A percentile compares a stretch with the other conserved stretches of the same genome.
phyloP scores from a whole-genome alignment of 2,329 filamentous ascomycete genomes.

The Pseudocercospora crystallina region DNA sequence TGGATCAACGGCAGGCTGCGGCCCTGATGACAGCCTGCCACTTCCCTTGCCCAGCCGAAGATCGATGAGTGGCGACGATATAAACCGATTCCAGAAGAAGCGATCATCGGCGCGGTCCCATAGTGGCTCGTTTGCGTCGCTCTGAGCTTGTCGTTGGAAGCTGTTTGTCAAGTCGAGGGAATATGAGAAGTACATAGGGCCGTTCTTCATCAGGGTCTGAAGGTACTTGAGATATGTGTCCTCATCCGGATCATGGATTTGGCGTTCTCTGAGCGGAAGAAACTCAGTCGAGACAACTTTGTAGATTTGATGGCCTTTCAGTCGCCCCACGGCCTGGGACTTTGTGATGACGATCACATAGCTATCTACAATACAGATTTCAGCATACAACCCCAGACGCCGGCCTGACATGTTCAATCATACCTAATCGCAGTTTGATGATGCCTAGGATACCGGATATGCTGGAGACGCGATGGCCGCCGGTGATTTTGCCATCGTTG shows the following conservation, averaged over 20 bases:
- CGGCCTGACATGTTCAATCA: constrained; percentile 21
- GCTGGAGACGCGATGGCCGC: constrained; percentile 83
- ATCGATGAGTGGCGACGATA: constrained; percentile 87
- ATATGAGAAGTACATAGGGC: constrained; percentile 98
- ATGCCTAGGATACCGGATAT: constrained; percentile 93
- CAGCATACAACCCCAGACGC: constrained; percentile 9
- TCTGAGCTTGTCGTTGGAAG: constrained; percentile 87
- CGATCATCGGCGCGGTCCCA: constrained; percentile 94
- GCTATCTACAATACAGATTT: constrained; percentile 64
- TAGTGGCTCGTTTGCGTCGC: constrained; percentile 69
- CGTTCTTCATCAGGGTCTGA: constrained; percentile 75
- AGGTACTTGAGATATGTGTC: constrained; percentile 84
- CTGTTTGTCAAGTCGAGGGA: constrained; percentile 94
- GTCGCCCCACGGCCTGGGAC: constrained; percentile 80
- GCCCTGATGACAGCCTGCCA: constrained; percentile 62
- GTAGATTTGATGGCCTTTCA: constrained; percentile 96
- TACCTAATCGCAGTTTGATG: constrained; percentile 89
- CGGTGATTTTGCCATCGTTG: constrained; percentile 72
- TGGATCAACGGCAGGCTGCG: constrained; percentile 77
- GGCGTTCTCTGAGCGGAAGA: constrained; percentile 86
- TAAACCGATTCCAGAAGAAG: constrained; percentile 98
- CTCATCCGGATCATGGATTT: constrained; percentile 89
- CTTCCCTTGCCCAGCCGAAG: constrained; percentile 66
- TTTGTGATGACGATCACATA: constrained; percentile 98
- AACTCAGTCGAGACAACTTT: constrained; percentile 89